These are phyloP conservation scores for Inga laurina DNA, from an alignment of 306 rosid genomes.

Conservation along the genomic window DNA sequence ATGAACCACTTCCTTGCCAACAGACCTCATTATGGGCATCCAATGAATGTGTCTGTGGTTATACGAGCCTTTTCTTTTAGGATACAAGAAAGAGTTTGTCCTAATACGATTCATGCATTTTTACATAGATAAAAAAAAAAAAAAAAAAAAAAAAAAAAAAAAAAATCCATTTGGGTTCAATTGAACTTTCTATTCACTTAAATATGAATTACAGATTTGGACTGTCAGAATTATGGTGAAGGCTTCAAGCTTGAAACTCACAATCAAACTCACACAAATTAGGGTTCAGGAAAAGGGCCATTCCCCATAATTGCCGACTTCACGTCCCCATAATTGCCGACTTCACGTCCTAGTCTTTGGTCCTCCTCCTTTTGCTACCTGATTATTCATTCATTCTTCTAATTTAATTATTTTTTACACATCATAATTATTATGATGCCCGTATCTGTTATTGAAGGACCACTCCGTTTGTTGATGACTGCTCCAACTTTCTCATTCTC, in stretches of 20 bases:
- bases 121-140: too few species aligned
- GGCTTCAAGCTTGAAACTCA: neutral
- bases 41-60: neutral
- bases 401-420: constrained; percentile 16
- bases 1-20: neutral
- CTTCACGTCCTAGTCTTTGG: constrained; percentile 31
- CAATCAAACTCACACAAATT: neutral
- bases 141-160: too few species aligned
- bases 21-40: neutral
- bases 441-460: constrained; percentile 4
- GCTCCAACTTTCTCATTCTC: constrained; percentile 23
- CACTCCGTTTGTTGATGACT: constrained; percentile 10
- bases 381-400: constrained; percentile 2
- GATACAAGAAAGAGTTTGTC: neutral
- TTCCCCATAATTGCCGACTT: neutral
- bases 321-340: constrained; percentile 9
- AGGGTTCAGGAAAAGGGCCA: neutral
- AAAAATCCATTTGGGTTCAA: neutral
- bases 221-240: neutral
- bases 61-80: too few species aligned
- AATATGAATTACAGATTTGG: too few species aligned
- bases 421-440: constrained; percentile 15
- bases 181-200: neutral
- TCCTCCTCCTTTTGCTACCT: neutral
- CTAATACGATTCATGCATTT: too few species aligned